These are phyloP conservation scores for Chalara sp. DNA, from an alignment of 2,329 filamentous ascomycete genomes.

Conservation along the genomic window DNA sequence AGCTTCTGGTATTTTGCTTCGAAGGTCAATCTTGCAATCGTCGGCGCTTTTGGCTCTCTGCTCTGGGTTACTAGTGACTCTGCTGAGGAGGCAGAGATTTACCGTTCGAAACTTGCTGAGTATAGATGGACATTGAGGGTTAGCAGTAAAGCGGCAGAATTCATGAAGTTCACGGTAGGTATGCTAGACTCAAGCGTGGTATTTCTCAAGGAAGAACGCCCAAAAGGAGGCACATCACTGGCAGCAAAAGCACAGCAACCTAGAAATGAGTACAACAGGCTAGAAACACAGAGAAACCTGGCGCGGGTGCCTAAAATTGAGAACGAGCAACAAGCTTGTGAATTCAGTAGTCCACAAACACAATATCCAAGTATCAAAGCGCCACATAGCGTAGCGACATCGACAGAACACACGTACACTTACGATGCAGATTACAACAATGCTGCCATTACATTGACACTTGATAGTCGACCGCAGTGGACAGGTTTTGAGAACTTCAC, in stretches of 20 bases:
- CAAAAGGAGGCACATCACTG: conserved; percentile 13
- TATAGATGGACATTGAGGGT: conserved; percentile 22
- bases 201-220: conserved; percentile 15
- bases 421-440: conserved; percentile 10
- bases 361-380: conserved; percentile 5
- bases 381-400: conserved; percentile 15
- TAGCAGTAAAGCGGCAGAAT: conserved; percentile 21
- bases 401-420: conserved; percentile 12
- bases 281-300: background rate
- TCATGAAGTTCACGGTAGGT: conserved; percentile 23
- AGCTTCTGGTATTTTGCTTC: conserved; percentile 39
- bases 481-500: conserved; percentile 14
- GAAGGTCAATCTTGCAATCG: conserved; percentile 35
- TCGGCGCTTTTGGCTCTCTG: conserved; percentile 35
- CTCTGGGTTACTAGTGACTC: conserved; percentile 24
- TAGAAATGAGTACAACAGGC: background rate
- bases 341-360: background rate
- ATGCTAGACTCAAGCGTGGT: conserved; percentile 20
- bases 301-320: too few relatives aligned
- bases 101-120: conserved; percentile 17
- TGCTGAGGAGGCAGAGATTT: conserved; percentile 18
- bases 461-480: conserved; percentile 14
- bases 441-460: background rate
- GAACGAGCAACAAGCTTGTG: background rate
- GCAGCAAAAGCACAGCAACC: conserved; percentile 1